phyloP scores from a whole-genome alignment of 441 rosid species.

The Manihot esculenta region DNA sequence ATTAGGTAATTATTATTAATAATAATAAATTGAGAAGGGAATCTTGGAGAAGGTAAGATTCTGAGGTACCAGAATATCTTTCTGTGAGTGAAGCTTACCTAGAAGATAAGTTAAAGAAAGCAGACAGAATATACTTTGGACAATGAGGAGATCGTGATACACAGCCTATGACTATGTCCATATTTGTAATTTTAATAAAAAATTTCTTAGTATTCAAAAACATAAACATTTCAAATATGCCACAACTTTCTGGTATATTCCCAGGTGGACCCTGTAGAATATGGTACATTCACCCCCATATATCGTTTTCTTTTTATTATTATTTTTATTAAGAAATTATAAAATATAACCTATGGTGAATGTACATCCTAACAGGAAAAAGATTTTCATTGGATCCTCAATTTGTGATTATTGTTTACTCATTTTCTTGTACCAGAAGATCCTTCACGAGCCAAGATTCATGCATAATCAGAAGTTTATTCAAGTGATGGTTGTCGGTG shows the following conservation, averaged over 20 bases:
- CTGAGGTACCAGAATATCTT: slow-evolving; percentile 34
- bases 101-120: slow-evolving; percentile 28
- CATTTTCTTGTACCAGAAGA: slow-evolving; percentile 23
- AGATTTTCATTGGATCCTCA: neutral
- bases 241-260: slow-evolving; percentile 31
- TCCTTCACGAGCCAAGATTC: slow-evolving; percentile 18
- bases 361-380: neutral
- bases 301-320: neutral
- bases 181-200: no score
- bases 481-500: no score
- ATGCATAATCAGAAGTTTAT: neutral
- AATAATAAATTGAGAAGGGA: slow-evolving; percentile 10
- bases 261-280: neutral
- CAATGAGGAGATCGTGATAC: slow-evolving; percentile 4
- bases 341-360: neutral
- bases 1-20: neutral
- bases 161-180: no score
- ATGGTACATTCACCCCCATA: slow-evolving; percentile 8
- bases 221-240: slow-evolving; percentile 3
- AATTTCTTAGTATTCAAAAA: neutral
- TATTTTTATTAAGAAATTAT: neutral
- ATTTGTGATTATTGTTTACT: neutral
- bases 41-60: slow-evolving; percentile 39
- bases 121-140: slow-evolving; percentile 31
- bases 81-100: slow-evolving; percentile 9